Percentiles rank a stretch among this genome's conserved stretches.
These are phyloP conservation scores for Artemisia argyi DNA, from an alignment of 129 eudicot genomes.

Conservation along the genomic window DNA sequence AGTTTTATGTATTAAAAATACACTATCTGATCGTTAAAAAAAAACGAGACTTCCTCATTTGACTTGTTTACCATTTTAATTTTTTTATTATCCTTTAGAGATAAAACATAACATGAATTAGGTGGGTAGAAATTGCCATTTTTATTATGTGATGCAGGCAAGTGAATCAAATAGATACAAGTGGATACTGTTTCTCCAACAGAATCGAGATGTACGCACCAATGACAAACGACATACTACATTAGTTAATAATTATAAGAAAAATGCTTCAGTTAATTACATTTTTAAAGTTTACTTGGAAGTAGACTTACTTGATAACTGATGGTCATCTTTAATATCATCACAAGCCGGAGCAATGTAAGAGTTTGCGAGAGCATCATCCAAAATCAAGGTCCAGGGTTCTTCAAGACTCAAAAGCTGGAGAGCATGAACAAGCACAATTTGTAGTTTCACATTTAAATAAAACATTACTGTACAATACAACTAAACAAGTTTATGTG, in stretches of 20 bases:
- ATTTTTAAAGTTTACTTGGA: background rate
- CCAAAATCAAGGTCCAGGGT: constrained; percentile 83
- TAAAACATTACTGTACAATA: background rate
- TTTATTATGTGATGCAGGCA: background rate
- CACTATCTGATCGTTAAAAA: too few relatives aligned
- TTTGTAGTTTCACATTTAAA: background rate
- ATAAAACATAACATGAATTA: too few relatives aligned
- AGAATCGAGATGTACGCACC: background rate
- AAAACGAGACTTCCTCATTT: too few relatives aligned
- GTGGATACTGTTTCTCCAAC: background rate
- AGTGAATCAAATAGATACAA: background rate
- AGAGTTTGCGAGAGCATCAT: constrained; percentile 88
- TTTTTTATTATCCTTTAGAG: too few relatives aligned
- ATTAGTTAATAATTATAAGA: background rate
- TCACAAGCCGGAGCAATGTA: constrained; percentile 85
- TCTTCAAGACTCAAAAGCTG: constrained; percentile 76
- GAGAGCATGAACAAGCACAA: background rate
- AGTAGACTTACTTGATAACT: constrained; percentile 68
- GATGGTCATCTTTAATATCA: constrained; percentile 73
- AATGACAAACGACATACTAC: too few relatives aligned
- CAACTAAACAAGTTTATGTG: too few relatives aligned
- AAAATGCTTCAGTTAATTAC: background rate
- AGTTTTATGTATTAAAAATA: too few relatives aligned
- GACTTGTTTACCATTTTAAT: too few relatives aligned
- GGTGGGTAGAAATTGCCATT: background rate